A percentile compares a stretch with the other conserved stretches of the same genome.
Evolutionary conservation across 2,329 filamentous ascomycete species (phyloP).

Genomic region (Aureobasidium musti): DNA sequence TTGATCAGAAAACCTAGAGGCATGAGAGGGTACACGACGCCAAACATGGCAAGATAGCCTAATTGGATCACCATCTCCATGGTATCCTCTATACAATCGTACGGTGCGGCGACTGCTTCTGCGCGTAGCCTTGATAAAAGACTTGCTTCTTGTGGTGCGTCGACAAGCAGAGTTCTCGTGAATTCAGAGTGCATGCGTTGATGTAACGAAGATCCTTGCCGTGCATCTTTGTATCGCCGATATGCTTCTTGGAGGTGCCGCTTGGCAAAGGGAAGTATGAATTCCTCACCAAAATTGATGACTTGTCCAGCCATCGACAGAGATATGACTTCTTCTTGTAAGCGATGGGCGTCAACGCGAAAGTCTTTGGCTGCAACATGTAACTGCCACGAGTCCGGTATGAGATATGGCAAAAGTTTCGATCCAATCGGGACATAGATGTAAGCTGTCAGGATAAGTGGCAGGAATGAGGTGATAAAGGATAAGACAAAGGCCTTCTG

Average conservation of each 20-base stretch:
- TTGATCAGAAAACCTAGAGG: conserved; percentile 14
- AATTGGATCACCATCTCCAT: conserved; percentile 18
- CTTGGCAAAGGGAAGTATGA: not conserved
- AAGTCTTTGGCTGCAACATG: conserved; percentile 4
- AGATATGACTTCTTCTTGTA: conserved; percentile 21
- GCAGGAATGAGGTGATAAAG: conserved; percentile 8
- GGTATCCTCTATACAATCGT: not conserved
- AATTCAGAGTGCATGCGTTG: conserved; percentile 15
- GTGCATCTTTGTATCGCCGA: not conserved
- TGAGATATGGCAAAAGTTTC: not conserved
- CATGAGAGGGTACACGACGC: conserved; percentile 10
- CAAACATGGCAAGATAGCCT: conserved; percentile 19
- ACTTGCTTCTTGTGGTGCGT: not conserved
- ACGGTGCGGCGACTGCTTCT: not conserved
- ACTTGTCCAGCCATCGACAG: conserved; percentile 15
- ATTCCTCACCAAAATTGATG: conserved; percentile 13
- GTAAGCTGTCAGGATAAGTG: not conserved
- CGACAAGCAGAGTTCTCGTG: conserved; percentile 6
- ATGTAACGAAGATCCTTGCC: not conserved
- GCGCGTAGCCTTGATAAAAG: not conserved
- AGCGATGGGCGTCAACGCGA: not conserved
- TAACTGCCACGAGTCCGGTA: not conserved
- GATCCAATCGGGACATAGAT: conserved; percentile 1
- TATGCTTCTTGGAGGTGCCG: not conserved
- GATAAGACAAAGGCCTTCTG: conserved; percentile 9